phyloP scores from a whole-genome alignment of 306 rosid genomes.

The Cercis canadensis region DNA sequence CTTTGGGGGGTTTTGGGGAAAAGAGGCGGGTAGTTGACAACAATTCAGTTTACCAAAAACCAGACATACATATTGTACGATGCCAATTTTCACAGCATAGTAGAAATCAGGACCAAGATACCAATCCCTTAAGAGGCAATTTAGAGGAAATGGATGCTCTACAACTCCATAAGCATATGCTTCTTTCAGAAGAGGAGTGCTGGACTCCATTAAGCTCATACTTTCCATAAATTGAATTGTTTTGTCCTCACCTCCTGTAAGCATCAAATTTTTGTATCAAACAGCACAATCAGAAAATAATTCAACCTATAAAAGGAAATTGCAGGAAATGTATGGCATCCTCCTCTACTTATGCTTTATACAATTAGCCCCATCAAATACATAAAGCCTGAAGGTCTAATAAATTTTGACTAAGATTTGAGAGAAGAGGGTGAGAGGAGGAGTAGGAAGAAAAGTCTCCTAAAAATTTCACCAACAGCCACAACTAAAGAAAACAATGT shows the following conservation, averaged over 20 bases:
- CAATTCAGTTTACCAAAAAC: slow-evolving; percentile 39
- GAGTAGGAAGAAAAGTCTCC: too few species aligned
- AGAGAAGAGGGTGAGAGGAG: too few species aligned
- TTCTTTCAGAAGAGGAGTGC: slow-evolving; percentile 83
- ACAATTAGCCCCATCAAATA: slow-evolving; percentile 33
- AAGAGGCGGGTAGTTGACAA: slow-evolving; percentile 2
- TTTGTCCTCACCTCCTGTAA: slow-evolving; percentile 89
- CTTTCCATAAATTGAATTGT: slow-evolving; percentile 91
- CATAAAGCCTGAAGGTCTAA: too few species aligned
- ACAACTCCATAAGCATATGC: slow-evolving; percentile 85
- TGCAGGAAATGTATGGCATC: slow-evolving; percentile 15
- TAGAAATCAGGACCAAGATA: slow-evolving; percentile 90
- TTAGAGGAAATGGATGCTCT: slow-evolving; percentile 96
- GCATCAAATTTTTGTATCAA: slow-evolving; percentile 28
- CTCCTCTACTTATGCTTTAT: slow-evolving; percentile 4
- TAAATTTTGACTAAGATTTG: slow-evolving; percentile 26
- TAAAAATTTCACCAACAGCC: slow-evolving; percentile 11
- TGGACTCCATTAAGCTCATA: slow-evolving; percentile 64
- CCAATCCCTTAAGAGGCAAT: slow-evolving; percentile 82
- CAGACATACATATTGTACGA: slow-evolving; percentile 95
- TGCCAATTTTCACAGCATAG: slow-evolving; percentile 96
- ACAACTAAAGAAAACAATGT: slow-evolving; percentile 24
- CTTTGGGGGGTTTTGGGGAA: neutral
- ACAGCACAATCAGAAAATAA: slow-evolving; percentile 16
- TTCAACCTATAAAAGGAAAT: slow-evolving; percentile 13